A percentile compares a stretch with the other conserved stretches of the same genome.
Evolutionary conservation across 495 filamentous ascomycete species (phyloP).

Genomic region (Penicillium lividum): DNA sequence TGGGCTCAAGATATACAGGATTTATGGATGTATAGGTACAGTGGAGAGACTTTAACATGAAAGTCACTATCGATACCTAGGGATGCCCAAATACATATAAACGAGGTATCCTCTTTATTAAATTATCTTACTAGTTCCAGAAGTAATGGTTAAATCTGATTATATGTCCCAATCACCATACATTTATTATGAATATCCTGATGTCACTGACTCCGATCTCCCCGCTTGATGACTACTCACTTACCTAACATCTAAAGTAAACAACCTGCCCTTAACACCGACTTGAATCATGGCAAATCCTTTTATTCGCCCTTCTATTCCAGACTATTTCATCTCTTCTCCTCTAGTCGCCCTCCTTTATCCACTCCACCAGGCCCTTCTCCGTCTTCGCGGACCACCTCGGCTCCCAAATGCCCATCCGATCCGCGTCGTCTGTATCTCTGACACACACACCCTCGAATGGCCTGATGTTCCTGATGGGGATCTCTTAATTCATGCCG

Average conservation of each 20-base stretch:
- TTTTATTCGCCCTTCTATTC: slow-evolving; percentile 48
- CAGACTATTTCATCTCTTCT: slow-evolving; percentile 50
- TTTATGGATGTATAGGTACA: background rate
- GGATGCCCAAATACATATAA: too few relatives aligned
- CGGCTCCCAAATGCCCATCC: slow-evolving; percentile 50
- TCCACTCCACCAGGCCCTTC: slow-evolving; percentile 60
- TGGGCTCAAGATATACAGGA: background rate
- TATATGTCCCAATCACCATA: slow-evolving; percentile 5
- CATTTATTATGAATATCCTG: slow-evolving; percentile 1
- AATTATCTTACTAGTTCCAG: too few relatives aligned
- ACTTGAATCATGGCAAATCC: slow-evolving; percentile 40
- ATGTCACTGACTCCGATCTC: slow-evolving; percentile 14
- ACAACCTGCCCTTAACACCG: background rate
- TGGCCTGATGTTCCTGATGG: slow-evolving; percentile 66
- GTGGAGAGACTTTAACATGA: too few relatives aligned
- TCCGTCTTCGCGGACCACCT: slow-evolving; percentile 62
- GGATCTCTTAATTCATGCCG: slow-evolving; percentile 87
- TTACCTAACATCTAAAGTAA: background rate
- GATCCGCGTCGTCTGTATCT: slow-evolving; percentile 83
- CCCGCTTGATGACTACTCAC: slow-evolving; percentile 4
- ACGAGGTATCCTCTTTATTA: too few relatives aligned
- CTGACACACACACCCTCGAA: slow-evolving; percentile 80
- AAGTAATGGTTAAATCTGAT: background rate
- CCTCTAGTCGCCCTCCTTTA: slow-evolving; percentile 51
- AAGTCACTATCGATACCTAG: too few relatives aligned